Evolutionary conservation across 306 rosid species (phyloP), one percentile per base, ranked within the genome.

Genomic region (Acacia melanoxylon): DNA sequence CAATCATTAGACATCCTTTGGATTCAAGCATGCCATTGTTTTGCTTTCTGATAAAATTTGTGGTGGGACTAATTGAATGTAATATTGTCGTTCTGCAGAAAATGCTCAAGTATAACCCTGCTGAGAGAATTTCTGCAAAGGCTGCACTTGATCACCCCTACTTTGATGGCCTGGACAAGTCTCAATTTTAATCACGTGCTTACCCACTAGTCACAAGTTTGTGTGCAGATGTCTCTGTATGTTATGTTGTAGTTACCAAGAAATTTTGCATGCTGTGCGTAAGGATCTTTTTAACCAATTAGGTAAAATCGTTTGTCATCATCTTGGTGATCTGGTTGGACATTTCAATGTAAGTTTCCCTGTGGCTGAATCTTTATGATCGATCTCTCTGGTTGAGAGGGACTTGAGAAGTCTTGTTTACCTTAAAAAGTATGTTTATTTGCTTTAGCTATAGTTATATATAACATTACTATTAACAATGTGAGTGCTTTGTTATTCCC

Each of bases 81-180:
- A n/a, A 48, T 35, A 62, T 44, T 75, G 80, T 33, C 63, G 8
- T 61, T 58, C 42, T 86, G 88, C 97, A 95, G 98, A 91, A 91
- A 88, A 93, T 93, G 99, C 98, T 95, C 10, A 84, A 79, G 80
- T 93, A 92, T 35, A 91, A 95, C 76, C 99, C 97, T 24, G 86
- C 85, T 59, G 99, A 92, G 49, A 93, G 97, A 84, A 95, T 95
- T 82, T 95, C 98, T 42, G 99, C 99, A n/a, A 95, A 95, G 86
- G 98, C 91, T 71, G 99, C 99, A 17, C 87, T 95, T 52, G 96
- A 93, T 75, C 99, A 95, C 78, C 98, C 99, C 35, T 95, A 95
- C 85, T 95, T 95, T 44, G 98, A 92, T 82, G 85, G 89, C 86
- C 94, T 95, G 16, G 99, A 95, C 89, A 93, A 90, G 88, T 95